Evolutionary conservation across 495 filamentous ascomycete genomes (phyloP).

Genomic region (Penicillium bialowiezense): DNA sequence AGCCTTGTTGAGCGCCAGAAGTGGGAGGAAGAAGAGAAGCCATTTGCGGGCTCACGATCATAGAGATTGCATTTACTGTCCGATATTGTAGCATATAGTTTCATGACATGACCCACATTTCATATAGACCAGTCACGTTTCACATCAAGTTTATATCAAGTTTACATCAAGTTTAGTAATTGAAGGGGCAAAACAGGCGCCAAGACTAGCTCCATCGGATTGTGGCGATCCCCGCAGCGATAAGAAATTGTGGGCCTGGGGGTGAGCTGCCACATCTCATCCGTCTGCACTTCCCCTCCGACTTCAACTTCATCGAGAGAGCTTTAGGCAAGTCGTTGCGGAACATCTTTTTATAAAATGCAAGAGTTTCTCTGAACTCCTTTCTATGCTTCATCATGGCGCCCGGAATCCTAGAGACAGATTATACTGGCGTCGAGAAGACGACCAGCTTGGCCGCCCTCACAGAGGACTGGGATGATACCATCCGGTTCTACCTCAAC

Average conservation of each 20-base stretch:
- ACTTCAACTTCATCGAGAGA: conserved; percentile 7
- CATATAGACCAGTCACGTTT: conserved; percentile 8
- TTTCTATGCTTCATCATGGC: conserved; percentile 48
- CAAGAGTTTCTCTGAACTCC: conserved; percentile 2
- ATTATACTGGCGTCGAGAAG: conserved; percentile 48
- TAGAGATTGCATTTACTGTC: conserved; percentile 8
- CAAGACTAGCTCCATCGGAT: conserved; percentile 27
- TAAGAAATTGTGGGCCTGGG: conserved; percentile 12
- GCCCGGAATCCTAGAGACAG: conserved; percentile 49
- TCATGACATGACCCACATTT: too few relatives aligned
- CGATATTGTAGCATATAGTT: too few relatives aligned
- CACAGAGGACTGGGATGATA: conserved; percentile 63
- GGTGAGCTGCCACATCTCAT: conserved; percentile 2
- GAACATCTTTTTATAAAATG: conserved; percentile 7
- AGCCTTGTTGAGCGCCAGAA: conserved; percentile 44
- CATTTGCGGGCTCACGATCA: conserved; percentile 33
- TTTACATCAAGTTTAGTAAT: background rate
- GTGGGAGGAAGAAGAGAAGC: conserved; percentile 46
- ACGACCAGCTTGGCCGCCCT: conserved; percentile 49
- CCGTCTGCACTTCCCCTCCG: conserved; percentile 15
- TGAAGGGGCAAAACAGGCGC: conserved; percentile 3
- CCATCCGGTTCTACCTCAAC: conserved; percentile 87
- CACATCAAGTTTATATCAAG: too few relatives aligned
- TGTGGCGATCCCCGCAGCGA: conserved; percentile 46
- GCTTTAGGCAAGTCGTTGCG: conserved; percentile 26